Evolutionary conservation across 2,329 filamentous ascomycete species (phyloP).

Genomic region (Neofusicoccum sp.): DNA sequence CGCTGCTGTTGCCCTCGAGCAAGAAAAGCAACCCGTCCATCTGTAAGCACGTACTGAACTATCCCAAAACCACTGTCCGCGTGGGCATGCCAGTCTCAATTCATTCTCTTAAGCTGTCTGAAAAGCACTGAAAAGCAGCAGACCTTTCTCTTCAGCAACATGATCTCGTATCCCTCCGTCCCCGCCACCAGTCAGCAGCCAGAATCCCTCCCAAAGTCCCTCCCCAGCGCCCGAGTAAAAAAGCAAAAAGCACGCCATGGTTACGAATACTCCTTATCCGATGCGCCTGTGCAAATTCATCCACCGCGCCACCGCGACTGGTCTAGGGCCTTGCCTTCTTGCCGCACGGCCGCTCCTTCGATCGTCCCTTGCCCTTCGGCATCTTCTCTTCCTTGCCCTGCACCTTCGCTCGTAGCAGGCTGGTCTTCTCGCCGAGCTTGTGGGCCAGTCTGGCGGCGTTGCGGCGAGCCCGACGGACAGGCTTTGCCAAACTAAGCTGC

Average conservation of each 20-base stretch:
- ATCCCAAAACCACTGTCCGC: not conserved
- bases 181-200: not conserved
- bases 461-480: conserved; percentile 29
- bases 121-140: not conserved
- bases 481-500: conserved; percentile 20
- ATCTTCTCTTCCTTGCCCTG: not conserved
- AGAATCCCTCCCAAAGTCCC: not conserved
- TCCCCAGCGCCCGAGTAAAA: not conserved
- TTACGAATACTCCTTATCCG: conserved; percentile 4
- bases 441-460: conserved; percentile 31
- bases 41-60: not conserved
- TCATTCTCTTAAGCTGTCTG: not conserved
- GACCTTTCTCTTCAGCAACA: not conserved
- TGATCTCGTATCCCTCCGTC: not conserved
- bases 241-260: not conserved
- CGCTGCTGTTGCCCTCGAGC: too few species aligned
- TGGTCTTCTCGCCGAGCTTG: conserved; percentile 7
- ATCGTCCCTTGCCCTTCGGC: not conserved
- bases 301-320: not conserved
- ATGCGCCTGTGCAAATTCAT: conserved; percentile 9
- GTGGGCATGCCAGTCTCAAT: not conserved
- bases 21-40: not conserved
- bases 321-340: conserved; percentile 2
- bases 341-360: not conserved
- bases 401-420: not conserved